A percentile compares a stretch with the other conserved stretches of the same genome.
These are phyloP conservation scores for Leccinum broughii DNA, from an alignment of 768 basidiomycete species.

Conservation along the genomic window DNA sequence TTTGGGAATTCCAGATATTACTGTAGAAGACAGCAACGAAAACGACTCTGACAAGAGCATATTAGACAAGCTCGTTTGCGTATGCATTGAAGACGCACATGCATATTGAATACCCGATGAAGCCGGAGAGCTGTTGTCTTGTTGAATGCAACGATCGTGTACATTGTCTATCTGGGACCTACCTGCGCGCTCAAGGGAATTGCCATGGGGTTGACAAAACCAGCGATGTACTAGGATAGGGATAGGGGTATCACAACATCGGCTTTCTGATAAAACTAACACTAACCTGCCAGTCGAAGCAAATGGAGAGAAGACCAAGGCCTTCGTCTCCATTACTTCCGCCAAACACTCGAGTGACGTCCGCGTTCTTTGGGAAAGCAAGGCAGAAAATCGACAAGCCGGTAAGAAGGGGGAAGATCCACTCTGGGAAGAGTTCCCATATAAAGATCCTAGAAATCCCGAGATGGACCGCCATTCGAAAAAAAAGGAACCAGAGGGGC, in stretches of 20 bases:
- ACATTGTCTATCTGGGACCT: neutral
- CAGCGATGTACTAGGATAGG: constrained; percentile 23
- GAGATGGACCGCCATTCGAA: neutral
- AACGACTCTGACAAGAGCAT: constrained; percentile 26
- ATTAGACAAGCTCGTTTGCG: constrained; percentile 1
- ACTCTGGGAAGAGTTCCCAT: constrained; percentile 30
- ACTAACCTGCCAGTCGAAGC: constrained; percentile 56
- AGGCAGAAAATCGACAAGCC: constrained; percentile 65
- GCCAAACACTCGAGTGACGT: constrained; percentile 58
- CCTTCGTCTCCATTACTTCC: constrained; percentile 65
- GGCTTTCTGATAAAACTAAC: constrained; percentile 29
- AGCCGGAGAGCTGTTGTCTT: constrained; percentile 38
- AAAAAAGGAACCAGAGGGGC: constrained; percentile 27
- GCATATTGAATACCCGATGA: constrained; percentile 53
- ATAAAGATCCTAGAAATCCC: constrained; percentile 33
- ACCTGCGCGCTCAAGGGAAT: constrained; percentile 56
- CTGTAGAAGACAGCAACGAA: constrained; percentile 40
- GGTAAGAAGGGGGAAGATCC: constrained; percentile 58
- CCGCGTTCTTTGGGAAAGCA: constrained; percentile 47
- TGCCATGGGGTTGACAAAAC: constrained; percentile 44
- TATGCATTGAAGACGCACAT: constrained; percentile 36
- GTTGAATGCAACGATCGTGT: neutral
- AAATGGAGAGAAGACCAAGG: constrained; percentile 57
- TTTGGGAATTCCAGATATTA: constrained; percentile 58
- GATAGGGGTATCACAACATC: neutral